Evolutionary conservation across 192 early-diverging fungal species (phyloP).

Genomic region (Coemansia sp.): DNA sequence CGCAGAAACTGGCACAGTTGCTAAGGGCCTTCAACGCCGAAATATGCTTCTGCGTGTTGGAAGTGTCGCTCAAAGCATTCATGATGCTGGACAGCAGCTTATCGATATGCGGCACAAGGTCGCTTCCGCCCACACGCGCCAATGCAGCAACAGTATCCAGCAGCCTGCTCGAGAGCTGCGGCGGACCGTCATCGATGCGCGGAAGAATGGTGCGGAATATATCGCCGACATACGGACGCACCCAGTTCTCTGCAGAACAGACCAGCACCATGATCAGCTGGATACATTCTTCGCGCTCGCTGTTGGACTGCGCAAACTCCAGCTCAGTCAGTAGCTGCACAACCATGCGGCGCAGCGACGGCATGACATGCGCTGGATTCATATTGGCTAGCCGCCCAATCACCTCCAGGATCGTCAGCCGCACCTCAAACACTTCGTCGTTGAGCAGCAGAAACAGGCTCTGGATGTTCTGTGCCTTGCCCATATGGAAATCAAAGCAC

Average conservation of each 20-base stretch:
- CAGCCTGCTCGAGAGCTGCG: conserved; percentile 61
- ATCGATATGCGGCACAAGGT: conserved; percentile 78
- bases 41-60: conserved; percentile 78
- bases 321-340: conserved; percentile 91
- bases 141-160: conserved; percentile 73
- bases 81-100: conserved; percentile 84
- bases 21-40: conserved; percentile 86
- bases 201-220: conserved; percentile 84
- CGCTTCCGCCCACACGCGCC: conserved; percentile 79
- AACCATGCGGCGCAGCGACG: conserved; percentile 84
- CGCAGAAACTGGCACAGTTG: conserved; percentile 82
- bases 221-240: conserved; percentile 92
- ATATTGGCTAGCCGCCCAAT: conserved; percentile 86
- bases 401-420: conserved; percentile 78
- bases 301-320: conserved; percentile 76
- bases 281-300: conserved; percentile 42
- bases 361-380: conserved; percentile 97
- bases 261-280: conserved; percentile 77
- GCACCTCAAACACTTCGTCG: conserved; percentile 90
- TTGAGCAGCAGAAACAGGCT: conserved; percentile 88
- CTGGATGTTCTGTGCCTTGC: conserved; percentile 90
- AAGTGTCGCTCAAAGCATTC: conserved; percentile 86
- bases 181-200: conserved; percentile 74
- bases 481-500: conserved; percentile 86
- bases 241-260: conserved; percentile 75